These are phyloP conservation scores for Diaporthe australafricana DNA, from an alignment of 2,329 filamentous ascomycete genomes.

Conservation along the genomic window DNA sequence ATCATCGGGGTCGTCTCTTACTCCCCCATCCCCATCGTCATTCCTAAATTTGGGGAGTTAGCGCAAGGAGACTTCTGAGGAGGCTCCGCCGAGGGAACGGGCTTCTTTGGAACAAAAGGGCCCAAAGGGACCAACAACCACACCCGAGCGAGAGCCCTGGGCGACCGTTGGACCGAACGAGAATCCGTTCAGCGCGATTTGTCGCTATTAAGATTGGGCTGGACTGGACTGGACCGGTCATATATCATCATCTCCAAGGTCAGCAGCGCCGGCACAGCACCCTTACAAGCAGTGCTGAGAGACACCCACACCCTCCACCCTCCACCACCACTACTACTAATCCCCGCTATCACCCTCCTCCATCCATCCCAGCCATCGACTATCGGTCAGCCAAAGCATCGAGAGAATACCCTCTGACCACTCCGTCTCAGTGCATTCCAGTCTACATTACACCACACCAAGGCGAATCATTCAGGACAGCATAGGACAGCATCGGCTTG, in stretches of 20 bases:
- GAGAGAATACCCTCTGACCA: slow-evolving; percentile 26
- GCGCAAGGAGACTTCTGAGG: not conserved
- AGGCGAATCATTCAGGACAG: not conserved
- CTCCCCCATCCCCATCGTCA: not conserved
- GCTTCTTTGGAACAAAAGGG: not conserved
- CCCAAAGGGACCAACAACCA: not conserved
- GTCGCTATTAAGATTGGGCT: slow-evolving; percentile 22
- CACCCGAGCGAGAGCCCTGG: not conserved
- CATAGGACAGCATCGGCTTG: not conserved
- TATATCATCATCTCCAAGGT: slow-evolving; percentile 31
- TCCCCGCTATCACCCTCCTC: slow-evolving; percentile 14
- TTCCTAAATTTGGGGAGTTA: not conserved
- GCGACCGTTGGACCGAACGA: slow-evolving; percentile 5
- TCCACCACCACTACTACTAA: slow-evolving; percentile 9
- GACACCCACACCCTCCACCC: slow-evolving; percentile 20
- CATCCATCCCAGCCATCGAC: slow-evolving; percentile 25
- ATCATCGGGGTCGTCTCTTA: slow-evolving; percentile 16
- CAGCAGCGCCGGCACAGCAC: slow-evolving; percentile 28
- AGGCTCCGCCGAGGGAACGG: not conserved
- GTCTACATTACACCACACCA: not conserved
- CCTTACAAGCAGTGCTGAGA: slow-evolving; percentile 27
- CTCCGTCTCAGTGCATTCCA: slow-evolving; percentile 9
- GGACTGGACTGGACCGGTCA: slow-evolving; percentile 26
- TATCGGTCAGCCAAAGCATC: slow-evolving; percentile 10
- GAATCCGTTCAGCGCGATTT: not conserved